phyloP scores from a whole-genome alignment of 495 filamentous ascomycete species.

The Daldinia grandis region DNA sequence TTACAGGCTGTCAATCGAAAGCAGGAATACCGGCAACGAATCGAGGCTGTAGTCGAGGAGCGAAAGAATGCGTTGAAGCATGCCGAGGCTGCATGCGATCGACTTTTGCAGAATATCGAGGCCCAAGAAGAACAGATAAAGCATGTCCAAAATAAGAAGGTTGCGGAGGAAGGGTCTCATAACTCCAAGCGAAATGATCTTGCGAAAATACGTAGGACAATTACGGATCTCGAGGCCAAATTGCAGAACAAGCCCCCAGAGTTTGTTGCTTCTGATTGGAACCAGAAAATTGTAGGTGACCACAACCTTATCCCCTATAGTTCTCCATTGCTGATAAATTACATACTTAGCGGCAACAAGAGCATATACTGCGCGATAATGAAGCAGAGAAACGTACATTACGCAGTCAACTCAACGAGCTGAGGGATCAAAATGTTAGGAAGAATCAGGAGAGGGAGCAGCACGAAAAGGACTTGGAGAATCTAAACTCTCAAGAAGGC shows the following conservation, averaged over 20 bases:
- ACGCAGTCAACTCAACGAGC: constrained; percentile 43
- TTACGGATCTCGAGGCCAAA: constrained; percentile 55
- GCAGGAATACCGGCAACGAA: constrained; percentile 62
- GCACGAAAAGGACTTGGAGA: constrained; percentile 60
- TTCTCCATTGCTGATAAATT: constrained; percentile 6
- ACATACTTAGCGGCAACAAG: constrained; percentile 54
- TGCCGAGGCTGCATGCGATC: constrained; percentile 63
- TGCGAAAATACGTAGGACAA: constrained; percentile 50
- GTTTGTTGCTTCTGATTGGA: constrained; percentile 61
- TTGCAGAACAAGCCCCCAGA: constrained; percentile 56
- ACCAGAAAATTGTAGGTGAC: constrained; percentile 62
- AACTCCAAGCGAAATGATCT: constrained; percentile 62
- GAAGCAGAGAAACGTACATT: constrained; percentile 48
- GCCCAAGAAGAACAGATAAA: constrained; percentile 61
- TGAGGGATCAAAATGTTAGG: constrained; percentile 36
- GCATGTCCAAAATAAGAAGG: constrained; percentile 61
- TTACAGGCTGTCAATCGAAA: constrained; percentile 72
- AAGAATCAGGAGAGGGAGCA: constrained; percentile 37
- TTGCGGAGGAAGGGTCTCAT: constrained; percentile 65
- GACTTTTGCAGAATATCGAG: constrained; percentile 59
- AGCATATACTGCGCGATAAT: constrained; percentile 57
- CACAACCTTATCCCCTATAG: background rate
- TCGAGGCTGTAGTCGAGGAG: constrained; percentile 59
- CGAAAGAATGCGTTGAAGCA: constrained; percentile 61
- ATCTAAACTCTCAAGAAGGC: constrained; percentile 78